A percentile compares a stretch with the other conserved stretches of the same genome.
phyloP scores from a whole-genome alignment of 805 yeast genomes.

The Yamadazyma phyllophila region DNA sequence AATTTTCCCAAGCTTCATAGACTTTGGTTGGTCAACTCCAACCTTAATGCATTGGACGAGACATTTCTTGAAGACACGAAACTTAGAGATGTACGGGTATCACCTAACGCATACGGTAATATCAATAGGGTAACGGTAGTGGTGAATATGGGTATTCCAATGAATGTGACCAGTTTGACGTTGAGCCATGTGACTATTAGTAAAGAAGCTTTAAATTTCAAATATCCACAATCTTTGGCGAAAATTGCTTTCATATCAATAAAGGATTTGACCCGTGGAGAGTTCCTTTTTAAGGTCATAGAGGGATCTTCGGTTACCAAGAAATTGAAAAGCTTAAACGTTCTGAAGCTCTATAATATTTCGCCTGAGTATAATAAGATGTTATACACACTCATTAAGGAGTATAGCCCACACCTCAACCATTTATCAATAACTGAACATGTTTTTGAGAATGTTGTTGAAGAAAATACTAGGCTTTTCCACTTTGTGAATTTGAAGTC shows the following conservation, averaged over 20 bases:
- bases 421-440: not conserved
- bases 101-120: constrained; percentile 17
- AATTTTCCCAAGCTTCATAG: constrained; percentile 13
- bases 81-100: constrained; percentile 8
- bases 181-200: constrained; percentile 14
- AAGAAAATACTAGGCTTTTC: not conserved
- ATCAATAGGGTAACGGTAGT: not conserved
- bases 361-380: not conserved
- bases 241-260: constrained; percentile 7
- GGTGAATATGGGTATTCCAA: constrained; percentile 11
- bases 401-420: not conserved
- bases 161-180: constrained; percentile 8
- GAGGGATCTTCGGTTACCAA: not conserved
- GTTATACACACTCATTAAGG: not conserved
- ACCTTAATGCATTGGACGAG: not conserved
- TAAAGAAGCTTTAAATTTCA: not conserved
- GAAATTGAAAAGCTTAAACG: constrained; percentile 3
- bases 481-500: not conserved
- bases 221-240: constrained; percentile 6
- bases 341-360: constrained; percentile 1
- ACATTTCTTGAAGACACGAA: not conserved
- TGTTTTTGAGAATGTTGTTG: not conserved
- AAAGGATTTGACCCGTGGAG: constrained; percentile 9
- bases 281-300: constrained; percentile 4
- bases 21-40: constrained; percentile 19